Evolutionary conservation across 495 filamentous ascomycete species (phyloP), one percentile per base, ranked within the genome.

Genomic region (Bathelium albidoporum): DNA sequence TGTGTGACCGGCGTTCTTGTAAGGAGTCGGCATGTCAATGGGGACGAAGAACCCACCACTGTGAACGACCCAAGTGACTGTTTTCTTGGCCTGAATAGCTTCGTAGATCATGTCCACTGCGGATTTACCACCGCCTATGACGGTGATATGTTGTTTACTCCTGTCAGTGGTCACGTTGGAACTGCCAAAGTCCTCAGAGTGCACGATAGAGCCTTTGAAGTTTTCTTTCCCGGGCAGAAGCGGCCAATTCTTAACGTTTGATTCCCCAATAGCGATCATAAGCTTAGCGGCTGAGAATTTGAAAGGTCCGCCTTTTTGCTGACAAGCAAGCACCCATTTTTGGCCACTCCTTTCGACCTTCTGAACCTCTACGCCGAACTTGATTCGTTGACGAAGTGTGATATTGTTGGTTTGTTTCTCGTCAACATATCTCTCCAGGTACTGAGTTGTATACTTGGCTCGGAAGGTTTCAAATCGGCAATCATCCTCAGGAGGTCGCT

Each of bases 101-200:
- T 10, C 68, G 62, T 78, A 79, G 28, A 71, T 73, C 68, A 80
- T 74, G 65, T 80, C 77, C 10, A 73, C 76, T 20, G 77, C 73
- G 24, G 78, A 79, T 60, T 79, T 80, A 12, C 71, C 75, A 32
- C 73, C 76, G 39, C 78, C 78, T 34, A 78, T 10, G 10, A 80
- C 71, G 32, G 72, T 66, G 26, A 76, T 58, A 34, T 72, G n/a
- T n/a, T n/a, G n/a, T n/a, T n/a, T n/a, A n/a, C n/a, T 60, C 63
- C 74, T 34, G 28, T 71, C 61, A 24, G 59, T 43, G 65, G 59
- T 22, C 5, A 39, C 34, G 66, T 67, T 31, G 39, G 31, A 45
- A 77, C n/a, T n/a, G n/a, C n/a, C n/a, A n/a, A n/a, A n/a, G n/a
- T n/a, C n/a, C n/a, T n/a, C n/a, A n/a, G n/a, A n/a, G n/a, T n/a